phyloP scores from a whole-genome alignment of 2,329 filamentous ascomycete species.

The Talaromyces pinophilus region DNA sequence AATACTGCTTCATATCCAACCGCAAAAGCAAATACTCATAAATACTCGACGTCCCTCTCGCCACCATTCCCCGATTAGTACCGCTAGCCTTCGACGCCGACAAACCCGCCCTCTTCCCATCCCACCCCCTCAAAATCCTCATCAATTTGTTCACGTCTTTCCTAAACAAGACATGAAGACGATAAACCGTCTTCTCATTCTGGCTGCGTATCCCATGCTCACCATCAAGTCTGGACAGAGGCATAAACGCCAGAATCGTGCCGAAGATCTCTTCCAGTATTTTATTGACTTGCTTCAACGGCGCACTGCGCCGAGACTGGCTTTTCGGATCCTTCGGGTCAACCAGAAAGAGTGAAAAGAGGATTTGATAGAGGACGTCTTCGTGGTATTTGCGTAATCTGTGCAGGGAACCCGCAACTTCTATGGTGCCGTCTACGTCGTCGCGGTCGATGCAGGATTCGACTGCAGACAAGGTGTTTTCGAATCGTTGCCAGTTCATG shows the following conservation, averaged over 20 bases:
- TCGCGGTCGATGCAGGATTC: constrained; percentile 57
- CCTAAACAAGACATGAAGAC: constrained; percentile 66
- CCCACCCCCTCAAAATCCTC: constrained; percentile 65
- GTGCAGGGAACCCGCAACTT: constrained; percentile 62
- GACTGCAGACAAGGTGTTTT: constrained; percentile 63
- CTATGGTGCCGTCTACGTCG: constrained; percentile 49
- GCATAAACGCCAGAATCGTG: constrained; percentile 69
- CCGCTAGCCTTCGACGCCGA: constrained; percentile 28
- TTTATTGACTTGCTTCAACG: constrained; percentile 62
- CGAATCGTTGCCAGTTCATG: constrained; percentile 71
- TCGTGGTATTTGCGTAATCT: constrained; percentile 70
- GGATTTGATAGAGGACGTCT: constrained; percentile 70
- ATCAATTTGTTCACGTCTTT: constrained; percentile 75
- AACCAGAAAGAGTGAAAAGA: constrained; percentile 70
- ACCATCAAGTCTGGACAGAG: constrained; percentile 38
- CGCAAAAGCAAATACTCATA: constrained; percentile 68
- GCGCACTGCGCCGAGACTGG: not conserved
- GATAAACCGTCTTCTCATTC: constrained; percentile 43
- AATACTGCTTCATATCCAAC: constrained; percentile 72
- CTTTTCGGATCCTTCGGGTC: constrained; percentile 61
- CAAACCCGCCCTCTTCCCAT: constrained; percentile 56
- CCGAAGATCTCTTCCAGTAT: constrained; percentile 76
- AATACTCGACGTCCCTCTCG: constrained; percentile 50
- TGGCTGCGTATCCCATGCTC: constrained; percentile 45
- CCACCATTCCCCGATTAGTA: constrained; percentile 2